A percentile compares a stretch with the other conserved stretches of the same genome.
These are phyloP conservation scores for Acanthamoeba castellanii DNA, from an alignment of 208 protist genomes.

Conservation along the genomic window DNA sequence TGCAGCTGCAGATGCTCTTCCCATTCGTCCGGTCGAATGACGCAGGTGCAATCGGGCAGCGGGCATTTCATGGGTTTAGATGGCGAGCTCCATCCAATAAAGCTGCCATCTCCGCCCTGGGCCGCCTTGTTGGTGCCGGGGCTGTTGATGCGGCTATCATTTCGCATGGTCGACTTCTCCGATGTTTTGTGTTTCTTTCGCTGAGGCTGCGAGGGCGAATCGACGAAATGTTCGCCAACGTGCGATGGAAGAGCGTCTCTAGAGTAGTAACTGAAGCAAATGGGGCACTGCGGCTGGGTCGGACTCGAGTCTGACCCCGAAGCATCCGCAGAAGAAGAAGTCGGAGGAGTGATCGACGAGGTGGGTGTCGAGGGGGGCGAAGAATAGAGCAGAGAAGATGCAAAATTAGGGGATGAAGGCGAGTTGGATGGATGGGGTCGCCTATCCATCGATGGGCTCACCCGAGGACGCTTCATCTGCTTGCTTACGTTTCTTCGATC, in stretches of 20 bases:
- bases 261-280: neutral
- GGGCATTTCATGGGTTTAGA: conserved; percentile 32
- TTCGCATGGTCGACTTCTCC: conserved; percentile 36
- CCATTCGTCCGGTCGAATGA: conserved; percentile 54
- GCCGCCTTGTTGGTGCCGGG: neutral
- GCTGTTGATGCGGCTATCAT: neutral
- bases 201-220: neutral
- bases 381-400: neutral
- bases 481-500: neutral
- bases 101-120: neutral
- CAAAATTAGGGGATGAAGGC: conserved; percentile 6
- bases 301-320: neutral
- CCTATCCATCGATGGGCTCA: neutral
- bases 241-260: neutral
- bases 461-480: conserved; percentile 20
- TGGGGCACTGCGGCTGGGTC: neutral
- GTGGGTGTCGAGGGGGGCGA: neutral
- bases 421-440: neutral
- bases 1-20: conserved; percentile 60
- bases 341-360: neutral
- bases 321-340: neutral
- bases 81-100: conserved; percentile 26
- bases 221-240: conserved; percentile 38
- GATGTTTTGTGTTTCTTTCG: conserved; percentile 33
- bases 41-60: conserved; percentile 13